Evolutionary conservation across 2,329 filamentous ascomycete genomes (phyloP), one percentile per base, ranked within the genome.

Genomic region (Penicillium sp.): DNA sequence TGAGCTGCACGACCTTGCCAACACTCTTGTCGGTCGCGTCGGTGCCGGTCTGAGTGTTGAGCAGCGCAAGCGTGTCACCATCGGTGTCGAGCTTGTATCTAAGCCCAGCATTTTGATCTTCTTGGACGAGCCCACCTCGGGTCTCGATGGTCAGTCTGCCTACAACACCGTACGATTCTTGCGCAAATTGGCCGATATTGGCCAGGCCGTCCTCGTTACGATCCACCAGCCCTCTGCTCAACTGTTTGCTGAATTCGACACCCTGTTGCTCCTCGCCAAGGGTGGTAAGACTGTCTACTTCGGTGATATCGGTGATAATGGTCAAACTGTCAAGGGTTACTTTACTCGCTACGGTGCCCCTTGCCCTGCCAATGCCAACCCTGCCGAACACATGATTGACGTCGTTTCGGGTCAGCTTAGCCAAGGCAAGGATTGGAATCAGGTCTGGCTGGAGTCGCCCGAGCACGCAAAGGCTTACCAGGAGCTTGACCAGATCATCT

Each of bases 221-320:
- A 59, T 59, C 37, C 57, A 59, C 21, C 57, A 59, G 29, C 57
- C 57, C 13, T 59, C 57, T 4, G 57, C 57, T 31, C 57, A 59
- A 13, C 27, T 59, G 6, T 59, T 59, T 27, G 57, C 57, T n/a
- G 57, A 59, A 29, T 59, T 59, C 50, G 57, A 59, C 25, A 59
- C 57, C 4, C 23, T 59, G 5, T 47, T 59, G 16, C 25, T 59
- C 3, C 57, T 59, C 13, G 50, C 57, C 29, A 56, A 56, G 50
- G 57, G 57, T 50, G 57, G 57, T 13, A 59, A 59, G 54, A 59
- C 53, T 19, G 57, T 59, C 21, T 59, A 59, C 46, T 59, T 59
- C 21, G 57, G 57, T n/a, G 57, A 59, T 6, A 59, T 59, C 14
- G 57, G 57, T 44, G 57, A 59, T 7, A 59, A 59, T 19, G 57